These are phyloP conservation scores for Lactarius evosmus DNA, from an alignment of 768 basidiomycete genomes.

Conservation along the genomic window DNA sequence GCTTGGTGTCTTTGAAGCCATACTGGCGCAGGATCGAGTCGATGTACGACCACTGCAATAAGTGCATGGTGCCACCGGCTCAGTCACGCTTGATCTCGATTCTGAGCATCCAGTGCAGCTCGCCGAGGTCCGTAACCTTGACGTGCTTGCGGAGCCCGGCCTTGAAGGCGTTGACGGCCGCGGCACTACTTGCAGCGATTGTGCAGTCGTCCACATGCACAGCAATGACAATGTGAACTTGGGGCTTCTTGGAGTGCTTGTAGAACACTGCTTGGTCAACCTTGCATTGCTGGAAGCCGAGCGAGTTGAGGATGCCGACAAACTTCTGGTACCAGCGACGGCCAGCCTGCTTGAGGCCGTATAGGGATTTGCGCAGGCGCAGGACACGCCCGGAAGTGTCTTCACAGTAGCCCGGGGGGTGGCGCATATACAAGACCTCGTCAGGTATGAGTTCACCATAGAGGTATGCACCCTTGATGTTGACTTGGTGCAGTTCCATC, in stretches of 20 bases:
- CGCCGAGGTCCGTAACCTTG: constrained; percentile 32
- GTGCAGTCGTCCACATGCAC: constrained; percentile 35
- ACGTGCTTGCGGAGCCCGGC: constrained; percentile 35
- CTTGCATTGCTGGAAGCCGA: too few species aligned
- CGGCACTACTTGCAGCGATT: constrained; percentile 30
- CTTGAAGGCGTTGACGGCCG: constrained; percentile 22
- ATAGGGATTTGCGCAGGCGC: too few species aligned
- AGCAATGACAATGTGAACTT: too few species aligned
- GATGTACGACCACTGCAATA: constrained; percentile 33
- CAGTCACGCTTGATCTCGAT: too few species aligned
- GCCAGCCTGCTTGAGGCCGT: too few species aligned
- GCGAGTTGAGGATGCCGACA: too few species aligned
- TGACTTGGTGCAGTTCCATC: constrained; percentile 40
- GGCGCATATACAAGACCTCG: constrained; percentile 39
- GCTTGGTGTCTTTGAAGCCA: constrained; percentile 33
- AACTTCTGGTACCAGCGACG: too few species aligned
- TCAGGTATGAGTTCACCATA: constrained; percentile 34
- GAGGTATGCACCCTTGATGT: constrained; percentile 43
- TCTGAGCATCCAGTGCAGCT: too few species aligned
- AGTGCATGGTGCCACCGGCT: constrained; percentile 26
- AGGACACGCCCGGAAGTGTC: too few species aligned
- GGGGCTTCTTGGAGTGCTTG: too few species aligned
- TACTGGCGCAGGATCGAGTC: constrained; percentile 31
- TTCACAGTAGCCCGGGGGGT: too few species aligned
- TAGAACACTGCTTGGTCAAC: too few species aligned